Evolutionary conservation across 2,329 filamentous ascomycete genomes (phyloP).

Genomic region (Alternaria novae-zelandiae): DNA sequence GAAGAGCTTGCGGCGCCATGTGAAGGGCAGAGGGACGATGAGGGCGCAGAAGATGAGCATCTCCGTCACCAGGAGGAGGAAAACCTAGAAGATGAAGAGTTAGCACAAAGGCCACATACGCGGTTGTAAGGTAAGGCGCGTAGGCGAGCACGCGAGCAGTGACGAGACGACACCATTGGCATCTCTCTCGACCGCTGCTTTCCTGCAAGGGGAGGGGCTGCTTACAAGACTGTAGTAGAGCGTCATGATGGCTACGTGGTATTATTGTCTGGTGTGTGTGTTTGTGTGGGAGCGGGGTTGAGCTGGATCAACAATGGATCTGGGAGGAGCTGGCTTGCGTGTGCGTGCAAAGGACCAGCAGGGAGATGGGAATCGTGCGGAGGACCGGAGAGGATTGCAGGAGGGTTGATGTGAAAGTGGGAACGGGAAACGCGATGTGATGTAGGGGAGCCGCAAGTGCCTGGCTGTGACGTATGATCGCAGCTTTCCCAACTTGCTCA

Average conservation of each 20-base stretch:
- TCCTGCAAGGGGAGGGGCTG: constrained; percentile 18
- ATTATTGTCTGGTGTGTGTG: constrained; percentile 20
- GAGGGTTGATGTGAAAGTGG: constrained; percentile 23
- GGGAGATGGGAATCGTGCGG: constrained; percentile 2
- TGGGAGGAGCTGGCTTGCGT: constrained; percentile 2
- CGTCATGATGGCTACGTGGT: constrained; percentile 63
- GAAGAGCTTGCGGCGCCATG: constrained; percentile 83
- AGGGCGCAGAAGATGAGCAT: constrained; percentile 82
- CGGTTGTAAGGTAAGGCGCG: background rate
- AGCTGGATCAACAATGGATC: constrained; percentile 4
- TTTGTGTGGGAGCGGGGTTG: constrained; percentile 34
- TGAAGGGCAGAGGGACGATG: constrained; percentile 88
- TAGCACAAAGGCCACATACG: constrained; percentile 32
- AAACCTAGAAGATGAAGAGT: constrained; percentile 66
- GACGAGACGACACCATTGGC: background rate
- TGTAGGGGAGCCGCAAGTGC: constrained; percentile 30
- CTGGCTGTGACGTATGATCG: constrained; percentile 44
- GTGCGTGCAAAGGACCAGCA: background rate
- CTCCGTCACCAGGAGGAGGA: constrained; percentile 81
- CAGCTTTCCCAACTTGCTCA: constrained; percentile 14
- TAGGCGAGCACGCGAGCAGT: constrained; percentile 12
- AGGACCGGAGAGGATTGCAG: constrained; percentile 10
- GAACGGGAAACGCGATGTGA: constrained; percentile 22
- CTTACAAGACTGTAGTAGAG: constrained; percentile 72
- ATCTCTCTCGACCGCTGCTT: background rate